Evolutionary conservation across 73 alveolate species (phyloP), one percentile per base, ranked within the genome.

Genomic region (Paramecium caudatum): DNA sequence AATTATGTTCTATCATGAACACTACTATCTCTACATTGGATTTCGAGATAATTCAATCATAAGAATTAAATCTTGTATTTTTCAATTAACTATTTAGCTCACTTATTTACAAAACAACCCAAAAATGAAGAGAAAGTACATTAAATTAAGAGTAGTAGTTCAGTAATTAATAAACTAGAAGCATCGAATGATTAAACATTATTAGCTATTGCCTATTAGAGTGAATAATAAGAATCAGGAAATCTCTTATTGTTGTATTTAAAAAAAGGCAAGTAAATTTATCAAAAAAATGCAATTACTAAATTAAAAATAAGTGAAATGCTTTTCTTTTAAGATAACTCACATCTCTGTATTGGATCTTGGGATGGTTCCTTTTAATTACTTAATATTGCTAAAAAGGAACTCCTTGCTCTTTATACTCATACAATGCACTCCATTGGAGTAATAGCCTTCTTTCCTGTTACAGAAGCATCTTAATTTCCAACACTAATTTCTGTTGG

Each of bases 301-400:
- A 74, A 37, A 43, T 39, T 21, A 12, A 74, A 74, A 45, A 74
- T 74, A 8, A 41, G 69, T 74, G 19, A 74, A 43, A 5, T 74
- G 6, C 6, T 45, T 19, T 74, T 74, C 21, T 74, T 74, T 45
- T 21, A 37, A 5, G 49, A 45, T 1, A 74, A 74, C 21, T 39
- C 88, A 10, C 88, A 74, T 45, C 19, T 74, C 36, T 27, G 43
- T 1, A 74, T 74, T 41, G 55, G 88, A 17, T 74, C 88, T 27
- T 74, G 88, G 88, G 88, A 74, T 74, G 62, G 69, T 5, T 21
- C 88, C 39, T 37, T 74, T 74, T 45, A 41, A 3, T 41, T 74
- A n/a, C 43, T 74, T 17, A 41, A 74, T 45, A 74, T 74, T 2
- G 21, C 16, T 41, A 37, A 47, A 0, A 74, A 74, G 43, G 23